Conservation (phyloP, 108 stramenopile genomes). For the Discostella pseudostelligera region DNA sequence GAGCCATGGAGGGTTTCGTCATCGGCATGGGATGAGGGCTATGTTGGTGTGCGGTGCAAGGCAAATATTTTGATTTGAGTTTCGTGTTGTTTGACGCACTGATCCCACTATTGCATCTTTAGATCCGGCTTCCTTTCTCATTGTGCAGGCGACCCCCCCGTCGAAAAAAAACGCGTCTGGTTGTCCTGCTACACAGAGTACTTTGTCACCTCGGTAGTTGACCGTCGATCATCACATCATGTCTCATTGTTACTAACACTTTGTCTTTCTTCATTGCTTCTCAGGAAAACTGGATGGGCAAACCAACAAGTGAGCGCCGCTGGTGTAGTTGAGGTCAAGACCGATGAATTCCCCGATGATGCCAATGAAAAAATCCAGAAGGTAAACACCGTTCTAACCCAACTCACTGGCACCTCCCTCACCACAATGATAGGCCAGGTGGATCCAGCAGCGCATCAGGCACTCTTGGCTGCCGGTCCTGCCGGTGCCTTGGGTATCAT, state of each 20-base stretch:
- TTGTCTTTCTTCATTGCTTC: conserved; percentile 2
- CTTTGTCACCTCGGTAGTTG: too few relatives aligned
- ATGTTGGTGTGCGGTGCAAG: not conserved
- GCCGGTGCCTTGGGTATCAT: conserved; percentile 46
- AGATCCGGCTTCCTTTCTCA: conserved; percentile 18
- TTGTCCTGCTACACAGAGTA: not conserved
- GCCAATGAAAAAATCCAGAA: conserved; percentile 61
- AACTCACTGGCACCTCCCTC: conserved; percentile 54
- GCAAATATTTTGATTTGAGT: conserved; percentile 12
- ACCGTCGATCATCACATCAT: not conserved
- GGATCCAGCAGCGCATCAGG: conserved; percentile 34
- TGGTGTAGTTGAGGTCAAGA: conserved; percentile 56
- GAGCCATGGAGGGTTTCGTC: not conserved
- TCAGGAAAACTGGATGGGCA: conserved; percentile 89
- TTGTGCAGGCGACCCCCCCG: conserved; percentile 13
- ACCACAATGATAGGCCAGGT: conserved; percentile 34
- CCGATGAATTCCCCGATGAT: conserved; percentile 73
- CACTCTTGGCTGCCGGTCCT: conserved; percentile 38
- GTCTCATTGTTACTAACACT: not conserved
- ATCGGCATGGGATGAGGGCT: not conserved
- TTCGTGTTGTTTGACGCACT: conserved; percentile 9
- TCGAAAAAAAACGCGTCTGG: not conserved
- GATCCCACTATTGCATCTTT: conserved; percentile 18
- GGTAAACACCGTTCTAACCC: conserved; percentile 51
- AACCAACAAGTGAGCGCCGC: conserved; percentile 55